Evolutionary conservation across 73 alveolate genomes (phyloP).

Genomic region (Paramecium octaurelia): DNA sequence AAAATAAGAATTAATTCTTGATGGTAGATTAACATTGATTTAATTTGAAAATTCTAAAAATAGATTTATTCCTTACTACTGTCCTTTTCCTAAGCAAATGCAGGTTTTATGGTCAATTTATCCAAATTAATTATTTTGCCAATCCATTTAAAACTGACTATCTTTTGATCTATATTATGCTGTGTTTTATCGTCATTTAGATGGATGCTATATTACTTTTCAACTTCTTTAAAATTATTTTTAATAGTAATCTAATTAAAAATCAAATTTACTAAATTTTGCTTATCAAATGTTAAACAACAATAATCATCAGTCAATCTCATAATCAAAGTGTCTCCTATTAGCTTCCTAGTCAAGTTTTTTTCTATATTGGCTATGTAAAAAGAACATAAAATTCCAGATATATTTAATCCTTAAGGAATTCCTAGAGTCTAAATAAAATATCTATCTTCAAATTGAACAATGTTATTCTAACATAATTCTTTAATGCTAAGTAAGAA

Average conservation of each 20-base stretch:
- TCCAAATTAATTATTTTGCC: constrained; percentile 1
- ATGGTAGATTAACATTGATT: constrained; percentile 24
- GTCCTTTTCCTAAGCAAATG: background rate
- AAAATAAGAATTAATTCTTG: background rate
- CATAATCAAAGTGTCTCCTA: constrained; percentile 2
- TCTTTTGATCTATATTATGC: background rate
- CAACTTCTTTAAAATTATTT: background rate
- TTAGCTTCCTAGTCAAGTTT: background rate
- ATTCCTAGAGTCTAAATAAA: constrained; percentile 31
- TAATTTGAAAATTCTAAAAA: background rate
- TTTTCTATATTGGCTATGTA: background rate
- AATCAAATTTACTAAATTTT: background rate
- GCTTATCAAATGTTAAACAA: constrained; percentile 3
- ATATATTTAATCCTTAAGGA: constrained; percentile 33
- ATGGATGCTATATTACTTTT: background rate
- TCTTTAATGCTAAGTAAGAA: background rate
- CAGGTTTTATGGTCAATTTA: background rate
- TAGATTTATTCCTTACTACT: background rate
- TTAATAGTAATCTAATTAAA: background rate
- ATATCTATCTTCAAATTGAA: constrained; percentile 1
- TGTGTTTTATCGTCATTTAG: background rate
- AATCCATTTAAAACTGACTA: constrained; percentile 10
- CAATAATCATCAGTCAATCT: constrained; percentile 43
- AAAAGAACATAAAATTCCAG: constrained; percentile 42
- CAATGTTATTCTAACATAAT: constrained; percentile 20